Evolutionary conservation across 164 flowering plant species (phyloP).

Genomic region (Piper betle): DNA sequence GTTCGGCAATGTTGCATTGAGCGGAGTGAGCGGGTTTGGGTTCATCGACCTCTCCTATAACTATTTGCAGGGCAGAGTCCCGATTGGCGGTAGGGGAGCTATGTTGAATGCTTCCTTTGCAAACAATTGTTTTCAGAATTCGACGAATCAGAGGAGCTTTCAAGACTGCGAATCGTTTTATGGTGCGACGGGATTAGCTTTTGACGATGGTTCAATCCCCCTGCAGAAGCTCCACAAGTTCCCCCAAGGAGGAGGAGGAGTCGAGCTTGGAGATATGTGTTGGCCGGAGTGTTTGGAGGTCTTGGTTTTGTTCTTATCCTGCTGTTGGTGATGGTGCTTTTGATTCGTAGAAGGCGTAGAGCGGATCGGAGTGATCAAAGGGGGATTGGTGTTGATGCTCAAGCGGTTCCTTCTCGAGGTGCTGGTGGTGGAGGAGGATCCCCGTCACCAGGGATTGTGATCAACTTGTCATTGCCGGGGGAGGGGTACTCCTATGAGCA

Average conservation of each 20-base stretch:
- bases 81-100: slow-evolving; percentile 8
- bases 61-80: slow-evolving; percentile 53
- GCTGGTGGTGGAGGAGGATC: slow-evolving; percentile 10
- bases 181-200: slow-evolving; percentile 31
- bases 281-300: slow-evolving; percentile 67
- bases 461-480: slow-evolving; percentile 51
- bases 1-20: slow-evolving; percentile 35
- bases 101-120: slow-evolving; percentile 27
- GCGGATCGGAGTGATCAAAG: slow-evolving; percentile 28
- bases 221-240: slow-evolving; percentile 18
- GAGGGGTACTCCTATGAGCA: slow-evolving; percentile 66
- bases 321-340: slow-evolving; percentile 21
- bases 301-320: slow-evolving; percentile 39
- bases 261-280: slow-evolving; percentile 23
- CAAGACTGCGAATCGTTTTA: slow-evolving; percentile 53
- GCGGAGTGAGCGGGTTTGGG: slow-evolving; percentile 18
- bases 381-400: slow-evolving; percentile 29
- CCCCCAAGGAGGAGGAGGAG: slow-evolving; percentile 20
- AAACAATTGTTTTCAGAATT: slow-evolving; percentile 55
- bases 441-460: slow-evolving; percentile 22
- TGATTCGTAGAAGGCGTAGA: slow-evolving; percentile 20
- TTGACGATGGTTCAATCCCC: slow-evolving; percentile 48
- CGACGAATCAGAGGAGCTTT: slow-evolving; percentile 41
- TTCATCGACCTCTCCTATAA: slow-evolving; percentile 49
- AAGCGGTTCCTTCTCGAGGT: slow-evolving; percentile 27